Conservation (phyloP, 2,329 filamentous ascomycete genomes). For the Exophiala sideris region DNA sequence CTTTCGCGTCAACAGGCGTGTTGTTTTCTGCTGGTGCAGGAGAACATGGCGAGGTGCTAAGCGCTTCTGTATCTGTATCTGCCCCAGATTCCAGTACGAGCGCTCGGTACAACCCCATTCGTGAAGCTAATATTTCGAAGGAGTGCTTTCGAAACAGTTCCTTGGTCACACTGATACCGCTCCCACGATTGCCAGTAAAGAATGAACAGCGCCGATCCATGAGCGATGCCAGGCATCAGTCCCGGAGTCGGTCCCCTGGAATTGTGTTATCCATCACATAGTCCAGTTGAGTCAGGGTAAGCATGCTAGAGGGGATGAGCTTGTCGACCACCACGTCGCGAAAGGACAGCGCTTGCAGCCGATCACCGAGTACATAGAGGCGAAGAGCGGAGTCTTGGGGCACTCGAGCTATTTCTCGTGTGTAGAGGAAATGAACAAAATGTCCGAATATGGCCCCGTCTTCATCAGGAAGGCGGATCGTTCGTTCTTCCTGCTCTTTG, state of each 20-base stretch:
- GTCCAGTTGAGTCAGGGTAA: neutral
- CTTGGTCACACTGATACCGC: too few relatives aligned
- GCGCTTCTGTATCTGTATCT: too few relatives aligned
- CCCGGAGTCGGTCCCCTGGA: neutral
- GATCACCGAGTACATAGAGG: slow-evolving; percentile 5
- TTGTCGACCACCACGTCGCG: neutral
- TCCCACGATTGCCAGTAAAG: too few relatives aligned
- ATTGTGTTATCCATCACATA: slow-evolving; percentile 4
- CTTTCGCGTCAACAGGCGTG: too few relatives aligned
- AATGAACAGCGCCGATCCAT: too few relatives aligned
- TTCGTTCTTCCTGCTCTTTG: slow-evolving; percentile 12
- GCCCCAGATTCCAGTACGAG: too few relatives aligned
- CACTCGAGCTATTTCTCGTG: neutral
- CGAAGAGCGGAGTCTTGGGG: neutral
- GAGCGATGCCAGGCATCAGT: neutral
- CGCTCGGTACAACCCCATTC: too few relatives aligned
- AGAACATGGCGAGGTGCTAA: too few relatives aligned
- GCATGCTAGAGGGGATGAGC: neutral
- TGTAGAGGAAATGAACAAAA: slow-evolving; percentile 23
- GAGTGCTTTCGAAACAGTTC: too few relatives aligned
- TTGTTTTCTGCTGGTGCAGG: too few relatives aligned
- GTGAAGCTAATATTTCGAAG: too few relatives aligned
- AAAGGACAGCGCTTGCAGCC: slow-evolving; percentile 2
- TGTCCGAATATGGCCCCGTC: slow-evolving; percentile 13
- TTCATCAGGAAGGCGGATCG: slow-evolving; percentile 22